Percentiles rank a stretch among this genome's conserved stretches.
These are phyloP conservation scores for Hypoxylon crocopeplum DNA, from an alignment of 495 filamentous ascomycete species.

Conservation along the genomic window DNA sequence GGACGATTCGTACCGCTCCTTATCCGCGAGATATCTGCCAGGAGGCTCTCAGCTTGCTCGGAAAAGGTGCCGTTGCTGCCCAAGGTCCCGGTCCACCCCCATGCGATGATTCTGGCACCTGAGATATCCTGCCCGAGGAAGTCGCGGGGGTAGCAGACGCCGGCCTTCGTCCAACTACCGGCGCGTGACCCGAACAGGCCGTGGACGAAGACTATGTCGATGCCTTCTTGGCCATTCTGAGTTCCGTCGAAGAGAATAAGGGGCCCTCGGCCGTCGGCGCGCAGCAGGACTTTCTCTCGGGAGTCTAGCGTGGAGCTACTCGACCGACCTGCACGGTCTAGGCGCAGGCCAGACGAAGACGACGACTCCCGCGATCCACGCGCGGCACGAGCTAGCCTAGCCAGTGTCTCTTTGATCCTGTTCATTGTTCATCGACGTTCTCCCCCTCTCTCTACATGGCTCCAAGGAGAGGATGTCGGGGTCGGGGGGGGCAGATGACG, in stretches of 20 bases:
- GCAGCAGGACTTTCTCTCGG: slow-evolving; percentile 36
- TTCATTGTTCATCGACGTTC: slow-evolving; percentile 40
- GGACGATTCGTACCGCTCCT: slow-evolving; percentile 39
- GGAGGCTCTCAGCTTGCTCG: slow-evolving; percentile 37
- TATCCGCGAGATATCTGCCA: slow-evolving; percentile 35
- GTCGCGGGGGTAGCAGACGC: slow-evolving; percentile 44
- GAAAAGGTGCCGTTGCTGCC: slow-evolving; percentile 31
- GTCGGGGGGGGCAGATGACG: not conserved
- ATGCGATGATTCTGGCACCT: slow-evolving; percentile 38
- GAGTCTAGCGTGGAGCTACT: slow-evolving; percentile 42
- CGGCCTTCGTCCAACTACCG: slow-evolving; percentile 40
- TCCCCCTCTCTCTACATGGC: slow-evolving; percentile 24
- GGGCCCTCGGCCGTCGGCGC: slow-evolving; percentile 38
- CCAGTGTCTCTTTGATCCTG: slow-evolving; percentile 43
- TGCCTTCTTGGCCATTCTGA: slow-evolving; percentile 34
- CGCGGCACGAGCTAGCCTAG: slow-evolving; percentile 41
- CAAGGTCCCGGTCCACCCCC: slow-evolving; percentile 39
- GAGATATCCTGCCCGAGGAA: slow-evolving; percentile 40
- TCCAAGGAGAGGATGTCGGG: slow-evolving; percentile 3
- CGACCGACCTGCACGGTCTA: slow-evolving; percentile 40
- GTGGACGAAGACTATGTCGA: slow-evolving; percentile 46
- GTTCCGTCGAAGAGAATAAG: slow-evolving; percentile 36
- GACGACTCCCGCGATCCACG: slow-evolving; percentile 30
- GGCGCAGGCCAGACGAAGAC: slow-evolving; percentile 29
- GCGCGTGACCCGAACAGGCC: slow-evolving; percentile 40